Evolutionary conservation across 1,284 basidiomycete genomes (phyloP).

Genomic region (Xerocomus nothofagi): DNA sequence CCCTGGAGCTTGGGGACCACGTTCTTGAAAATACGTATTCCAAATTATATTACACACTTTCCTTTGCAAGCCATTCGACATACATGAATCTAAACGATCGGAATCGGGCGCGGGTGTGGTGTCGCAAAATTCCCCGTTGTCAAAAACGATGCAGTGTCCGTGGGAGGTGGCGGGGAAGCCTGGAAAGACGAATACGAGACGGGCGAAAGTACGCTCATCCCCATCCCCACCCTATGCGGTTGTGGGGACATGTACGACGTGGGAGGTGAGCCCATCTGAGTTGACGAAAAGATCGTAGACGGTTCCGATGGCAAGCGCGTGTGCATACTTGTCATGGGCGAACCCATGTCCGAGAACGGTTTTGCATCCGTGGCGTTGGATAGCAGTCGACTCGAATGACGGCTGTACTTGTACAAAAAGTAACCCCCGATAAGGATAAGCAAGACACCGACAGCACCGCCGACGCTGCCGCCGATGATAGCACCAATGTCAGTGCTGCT

Average conservation of each 20-base stretch:
- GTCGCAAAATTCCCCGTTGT: conserved; percentile 5
- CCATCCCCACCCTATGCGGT: not conserved
- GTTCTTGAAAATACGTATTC: not conserved
- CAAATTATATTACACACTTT: not conserved
- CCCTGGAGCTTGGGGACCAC: not conserved
- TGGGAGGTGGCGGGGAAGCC: conserved; percentile 6
- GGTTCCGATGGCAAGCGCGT: conserved; percentile 12
- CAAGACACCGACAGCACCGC: conserved; percentile 18
- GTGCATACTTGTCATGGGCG: not conserved
- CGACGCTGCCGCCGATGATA: conserved; percentile 26
- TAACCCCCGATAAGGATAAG: conserved; percentile 21
- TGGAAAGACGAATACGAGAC: conserved; percentile 5
- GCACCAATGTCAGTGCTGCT: conserved; percentile 15
- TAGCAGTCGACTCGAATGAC: conserved; percentile 2
- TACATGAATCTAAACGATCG: conserved; percentile 19
- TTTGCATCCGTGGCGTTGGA: not conserved
- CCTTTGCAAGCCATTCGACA: not conserved
- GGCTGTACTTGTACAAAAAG: conserved; percentile 17
- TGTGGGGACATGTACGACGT: conserved; percentile 2
- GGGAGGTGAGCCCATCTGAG: not conserved
- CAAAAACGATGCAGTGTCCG: conserved; percentile 12
- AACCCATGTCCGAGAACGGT: not conserved
- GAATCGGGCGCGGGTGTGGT: conserved; percentile 19
- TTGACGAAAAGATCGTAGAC: conserved; percentile 1
- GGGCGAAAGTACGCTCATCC: not conserved